Conservation (phyloP, 148 eudicot genomes). For the Diospyros kaki region DNA sequence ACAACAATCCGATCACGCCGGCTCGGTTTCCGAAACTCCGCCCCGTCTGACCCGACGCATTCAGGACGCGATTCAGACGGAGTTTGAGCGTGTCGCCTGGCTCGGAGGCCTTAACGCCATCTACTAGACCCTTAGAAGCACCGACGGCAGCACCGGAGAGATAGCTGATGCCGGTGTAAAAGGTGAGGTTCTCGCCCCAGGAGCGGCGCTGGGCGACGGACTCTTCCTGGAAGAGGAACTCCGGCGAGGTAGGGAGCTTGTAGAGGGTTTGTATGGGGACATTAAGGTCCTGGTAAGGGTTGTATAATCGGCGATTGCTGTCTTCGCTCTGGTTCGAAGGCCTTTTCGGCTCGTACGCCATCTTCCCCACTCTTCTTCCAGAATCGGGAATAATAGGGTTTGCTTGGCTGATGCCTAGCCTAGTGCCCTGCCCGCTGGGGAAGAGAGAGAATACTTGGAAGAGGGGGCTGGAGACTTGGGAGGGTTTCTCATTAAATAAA, state of each 20-base stretch:
- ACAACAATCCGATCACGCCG: conserved; percentile 77
- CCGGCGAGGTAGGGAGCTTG: conserved; percentile 77
- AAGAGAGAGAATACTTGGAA: no score
- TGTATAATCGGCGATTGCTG: conserved; percentile 54
- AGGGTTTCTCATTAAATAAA: no score
- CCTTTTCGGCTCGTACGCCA: not conserved
- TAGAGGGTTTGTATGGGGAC: conserved; percentile 56
- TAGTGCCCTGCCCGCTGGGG: no score
- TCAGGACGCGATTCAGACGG: conserved; percentile 57
- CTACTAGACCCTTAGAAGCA: conserved; percentile 48
- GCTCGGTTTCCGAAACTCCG: conserved; percentile 63
- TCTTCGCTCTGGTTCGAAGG: not conserved
- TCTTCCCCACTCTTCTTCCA: not conserved
- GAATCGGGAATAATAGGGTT: no score
- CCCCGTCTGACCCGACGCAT: conserved; percentile 61
- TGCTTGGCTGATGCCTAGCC: no score
- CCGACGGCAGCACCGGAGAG: conserved; percentile 61
- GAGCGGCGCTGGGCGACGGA: conserved; percentile 68
- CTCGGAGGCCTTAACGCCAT: conserved; percentile 51
- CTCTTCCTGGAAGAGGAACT: conserved; percentile 79
- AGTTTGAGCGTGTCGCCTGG: conserved; percentile 62
- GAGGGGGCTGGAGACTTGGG: no score
- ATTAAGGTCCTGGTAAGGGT: conserved; percentile 73
- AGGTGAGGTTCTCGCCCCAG: conserved; percentile 85
- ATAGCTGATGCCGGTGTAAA: conserved; percentile 79